Percentiles rank a stretch among this genome's conserved stretches.
Evolutionary conservation across 148 eudicot species (phyloP).

Genomic region (Arctostaphylos glauca): DNA sequence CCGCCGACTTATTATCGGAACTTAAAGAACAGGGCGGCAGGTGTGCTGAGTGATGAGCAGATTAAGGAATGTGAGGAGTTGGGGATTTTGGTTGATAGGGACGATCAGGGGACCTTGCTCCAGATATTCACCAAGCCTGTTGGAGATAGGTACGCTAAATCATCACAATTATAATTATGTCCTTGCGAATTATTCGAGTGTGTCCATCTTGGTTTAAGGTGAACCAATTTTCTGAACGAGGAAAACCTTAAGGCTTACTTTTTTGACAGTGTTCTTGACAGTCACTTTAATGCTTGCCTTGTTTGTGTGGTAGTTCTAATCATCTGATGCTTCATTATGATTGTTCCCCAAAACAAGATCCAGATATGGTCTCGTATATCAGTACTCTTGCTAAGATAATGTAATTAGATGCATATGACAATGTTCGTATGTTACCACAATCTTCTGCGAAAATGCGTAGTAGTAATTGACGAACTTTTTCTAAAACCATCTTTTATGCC

Average conservation of each 20-base stretch:
- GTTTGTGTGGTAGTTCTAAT: background rate
- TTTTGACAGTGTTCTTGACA: background rate
- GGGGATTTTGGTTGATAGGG: slow-evolving; percentile 91
- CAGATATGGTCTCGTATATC: background rate
- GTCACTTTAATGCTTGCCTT: background rate
- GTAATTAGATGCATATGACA: background rate
- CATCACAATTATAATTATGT: background rate
- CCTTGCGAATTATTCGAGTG: background rate
- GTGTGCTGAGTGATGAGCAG: slow-evolving; percentile 74
- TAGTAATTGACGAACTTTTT: background rate
- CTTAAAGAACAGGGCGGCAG: slow-evolving; percentile 60
- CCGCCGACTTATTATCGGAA: slow-evolving; percentile 85
- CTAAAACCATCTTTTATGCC: background rate
- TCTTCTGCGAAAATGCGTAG: background rate
- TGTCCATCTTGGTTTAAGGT: background rate
- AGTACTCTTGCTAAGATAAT: background rate
- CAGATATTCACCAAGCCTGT: slow-evolving; percentile 92
- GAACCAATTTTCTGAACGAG: background rate
- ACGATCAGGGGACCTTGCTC: slow-evolving; percentile 92
- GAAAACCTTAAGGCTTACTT: background rate
- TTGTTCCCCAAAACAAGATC: background rate
- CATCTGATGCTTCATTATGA: background rate
- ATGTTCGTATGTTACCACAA: background rate
- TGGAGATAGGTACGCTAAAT: slow-evolving; percentile 70
- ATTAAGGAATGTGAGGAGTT: slow-evolving; percentile 81